Percentiles rank a stretch among this genome's conserved stretches.
Evolutionary conservation across 2,329 filamentous ascomycete genomes (phyloP).

Genomic region (Penicillium sp.): DNA sequence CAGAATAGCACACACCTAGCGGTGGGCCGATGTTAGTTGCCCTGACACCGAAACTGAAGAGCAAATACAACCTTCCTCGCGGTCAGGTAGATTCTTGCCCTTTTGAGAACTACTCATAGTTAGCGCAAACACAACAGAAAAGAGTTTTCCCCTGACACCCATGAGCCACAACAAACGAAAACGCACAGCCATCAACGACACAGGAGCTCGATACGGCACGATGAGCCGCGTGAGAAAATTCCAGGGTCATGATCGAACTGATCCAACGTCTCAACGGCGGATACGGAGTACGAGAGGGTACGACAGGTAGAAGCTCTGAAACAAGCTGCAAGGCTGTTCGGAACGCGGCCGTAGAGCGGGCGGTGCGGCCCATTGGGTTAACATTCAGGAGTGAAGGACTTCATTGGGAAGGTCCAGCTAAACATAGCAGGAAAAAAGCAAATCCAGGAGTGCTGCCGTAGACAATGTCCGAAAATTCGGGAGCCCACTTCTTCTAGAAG

Average conservation of each 20-base stretch:
- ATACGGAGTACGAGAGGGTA: background rate
- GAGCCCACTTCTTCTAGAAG: background rate
- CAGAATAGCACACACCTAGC: too few relatives aligned
- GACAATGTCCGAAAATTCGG: background rate
- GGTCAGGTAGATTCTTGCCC: too few relatives aligned
- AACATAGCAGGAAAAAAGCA: background rate
- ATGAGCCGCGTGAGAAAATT: background rate
- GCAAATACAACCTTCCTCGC: too few relatives aligned
- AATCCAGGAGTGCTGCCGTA: background rate
- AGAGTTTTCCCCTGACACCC: background rate
- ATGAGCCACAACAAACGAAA: background rate
- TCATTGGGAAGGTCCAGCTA: background rate
- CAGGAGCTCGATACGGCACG: background rate
- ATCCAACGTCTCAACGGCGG: background rate
- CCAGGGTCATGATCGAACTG: background rate
- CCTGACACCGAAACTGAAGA: too few relatives aligned
- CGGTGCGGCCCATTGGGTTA: background rate
- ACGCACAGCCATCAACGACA: background rate
- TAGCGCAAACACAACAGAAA: too few relatives aligned
- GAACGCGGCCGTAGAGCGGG: background rate
- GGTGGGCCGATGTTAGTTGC: too few relatives aligned
- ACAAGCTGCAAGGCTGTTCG: background rate
- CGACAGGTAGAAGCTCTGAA: background rate
- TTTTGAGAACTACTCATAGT: too few relatives aligned
- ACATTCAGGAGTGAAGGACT: background rate